These are phyloP conservation scores for Penstemon barbatus DNA, from an alignment of 257 asterid species.

Conservation along the genomic window DNA sequence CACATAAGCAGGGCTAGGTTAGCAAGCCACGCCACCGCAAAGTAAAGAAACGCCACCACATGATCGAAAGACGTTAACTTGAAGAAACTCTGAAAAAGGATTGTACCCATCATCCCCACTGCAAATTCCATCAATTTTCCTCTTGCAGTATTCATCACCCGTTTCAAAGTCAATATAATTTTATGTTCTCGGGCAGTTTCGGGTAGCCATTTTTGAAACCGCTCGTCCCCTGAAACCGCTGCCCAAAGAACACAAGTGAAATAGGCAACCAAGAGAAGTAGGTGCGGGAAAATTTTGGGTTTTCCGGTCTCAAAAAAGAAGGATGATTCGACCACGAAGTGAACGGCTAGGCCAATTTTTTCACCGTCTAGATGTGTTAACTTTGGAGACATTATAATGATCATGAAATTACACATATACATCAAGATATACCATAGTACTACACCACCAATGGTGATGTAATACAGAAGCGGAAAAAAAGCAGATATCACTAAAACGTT, in stretches of 20 bases:
- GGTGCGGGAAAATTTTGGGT: not conserved
- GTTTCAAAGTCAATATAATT: not conserved
- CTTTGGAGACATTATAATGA: not conserved
- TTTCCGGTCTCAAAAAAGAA: not conserved
- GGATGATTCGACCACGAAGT: not conserved
- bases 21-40: conserved; percentile 31
- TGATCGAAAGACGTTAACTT: conserved; percentile 20
- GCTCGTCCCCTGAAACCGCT: conserved; percentile 17
- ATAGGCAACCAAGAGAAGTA: not conserved
- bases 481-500: not conserved
- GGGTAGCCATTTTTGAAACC: conserved; percentile 15
- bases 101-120: conserved; percentile 18
- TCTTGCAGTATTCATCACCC: not conserved
- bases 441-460: not conserved
- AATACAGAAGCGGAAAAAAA: not conserved
- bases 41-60: conserved; percentile 27
- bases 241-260: not conserved
- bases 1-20: conserved; percentile 12
- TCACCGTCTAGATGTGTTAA: not conserved
- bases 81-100: conserved; percentile 27
- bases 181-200: not conserved
- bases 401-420: not conserved
- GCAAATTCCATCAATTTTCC: conserved; percentile 20
- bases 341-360: not conserved
- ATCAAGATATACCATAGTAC: not conserved